Conservation (phyloP, 257 asterid genomes). For the Solanum pimpinellifolium region DNA sequence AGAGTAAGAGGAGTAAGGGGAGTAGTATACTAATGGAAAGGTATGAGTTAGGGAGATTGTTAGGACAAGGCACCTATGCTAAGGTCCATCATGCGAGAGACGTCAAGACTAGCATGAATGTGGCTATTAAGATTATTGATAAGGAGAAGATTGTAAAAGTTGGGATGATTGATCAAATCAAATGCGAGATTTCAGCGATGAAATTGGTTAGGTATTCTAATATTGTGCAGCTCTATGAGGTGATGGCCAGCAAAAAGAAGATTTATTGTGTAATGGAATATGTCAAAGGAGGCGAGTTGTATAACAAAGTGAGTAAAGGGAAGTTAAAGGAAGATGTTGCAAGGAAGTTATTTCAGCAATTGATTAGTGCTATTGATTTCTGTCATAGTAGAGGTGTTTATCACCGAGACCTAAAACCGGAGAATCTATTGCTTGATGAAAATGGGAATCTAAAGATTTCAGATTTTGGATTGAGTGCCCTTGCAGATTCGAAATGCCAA, state of each 20-base stretch:
- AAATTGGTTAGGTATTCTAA: constrained; percentile 25
- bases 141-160: constrained; percentile 28
- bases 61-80: constrained; percentile 88
- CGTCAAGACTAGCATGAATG: constrained; percentile 31
- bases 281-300: constrained; percentile 35
- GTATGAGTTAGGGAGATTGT: constrained; percentile 67
- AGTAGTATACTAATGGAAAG: constrained; percentile 35
- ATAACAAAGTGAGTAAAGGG: constrained; percentile 26
- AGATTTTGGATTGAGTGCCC: constrained; percentile 42
- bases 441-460: constrained; percentile 28
- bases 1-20: constrained; percentile 34
- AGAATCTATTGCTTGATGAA: constrained; percentile 35
- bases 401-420: constrained; percentile 38
- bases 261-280: constrained; percentile 35
- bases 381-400: constrained; percentile 33
- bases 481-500: constrained; percentile 41
- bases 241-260: constrained; percentile 32
- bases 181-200: constrained; percentile 40
- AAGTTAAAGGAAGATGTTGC: constrained; percentile 32
- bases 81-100: constrained; percentile 71
- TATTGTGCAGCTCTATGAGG: constrained; percentile 31
- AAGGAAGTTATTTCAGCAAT: constrained; percentile 32
- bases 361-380: constrained; percentile 33
- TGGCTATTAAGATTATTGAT: constrained; percentile 68
- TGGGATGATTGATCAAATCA: constrained; percentile 36